Base-by-base conservation (phyloP, 768 basidiomycete genomes). In the Amanita molliuscula region DNA sequence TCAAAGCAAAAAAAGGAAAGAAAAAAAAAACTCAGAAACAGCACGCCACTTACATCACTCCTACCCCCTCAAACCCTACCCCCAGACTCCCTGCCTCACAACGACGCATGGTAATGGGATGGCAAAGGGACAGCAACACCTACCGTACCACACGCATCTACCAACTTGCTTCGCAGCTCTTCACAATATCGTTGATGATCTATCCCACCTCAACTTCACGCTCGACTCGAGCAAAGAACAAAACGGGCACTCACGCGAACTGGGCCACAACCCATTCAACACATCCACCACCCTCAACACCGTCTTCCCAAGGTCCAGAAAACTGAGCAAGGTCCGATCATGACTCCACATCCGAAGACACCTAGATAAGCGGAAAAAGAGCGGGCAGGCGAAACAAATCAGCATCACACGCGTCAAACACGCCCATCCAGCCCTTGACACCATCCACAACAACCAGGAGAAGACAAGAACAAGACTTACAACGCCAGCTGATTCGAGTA, bases 231-330 rank as follows among this genome's bases (percentile, higher is more conserved):
- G 21, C 23, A 29, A 31, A 15, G 11, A 3, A 16, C 2, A 13
- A 21, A 21, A 40, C 11, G 13, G 11, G 7, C 25, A 64, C 70
- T 48, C 58, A 76, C 75, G 54, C 8, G 65, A 59, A 57, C 73
- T 74, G 4, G 82, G 83, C 86, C 87, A 89, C 26, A 88, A 67
- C 20, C 70, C 71, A 55, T 82, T 84, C 61, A 87, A 70, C 13
- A 78, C 75, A 48, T 88, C 85, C 31, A 86, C 67, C 2, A 81
- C 75, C 8, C 72, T 58, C 23, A 87, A 66, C 50, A 88, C 76
- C 0, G 72, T 69, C 59, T 84, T 84, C 5, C 77, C 88, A 9
- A 88, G 68, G 21, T 82, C 74, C 26, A 89, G 62, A 7, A 84
- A 82, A 28, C 75, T 71, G 46, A 69, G 61, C 21, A 87, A 67